Evolutionary conservation across 2,329 filamentous ascomycete genomes (phyloP), one percentile per base, ranked within the genome.

Genomic region (Arthroderma sp.): DNA sequence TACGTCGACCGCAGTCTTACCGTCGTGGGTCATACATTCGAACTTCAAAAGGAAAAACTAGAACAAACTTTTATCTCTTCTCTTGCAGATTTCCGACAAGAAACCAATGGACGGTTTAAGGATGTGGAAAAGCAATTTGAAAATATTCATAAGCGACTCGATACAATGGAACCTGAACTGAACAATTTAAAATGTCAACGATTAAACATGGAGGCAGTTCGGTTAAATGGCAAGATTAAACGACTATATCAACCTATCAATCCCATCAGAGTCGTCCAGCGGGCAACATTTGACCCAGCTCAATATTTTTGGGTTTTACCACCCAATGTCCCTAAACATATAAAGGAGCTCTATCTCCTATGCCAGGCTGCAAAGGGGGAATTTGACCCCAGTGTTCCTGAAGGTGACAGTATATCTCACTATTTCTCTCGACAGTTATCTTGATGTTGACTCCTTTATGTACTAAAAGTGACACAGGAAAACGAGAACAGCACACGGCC

Each of bases 221-320:
- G 6, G 2, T 9, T 10, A 15, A 43, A 44, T 39, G n/a, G 29
- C n/a, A 9, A 6, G 36, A 28, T 44, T 33, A 30, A 30, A 9
- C 42, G 42, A 33, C 28, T 39, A 15, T 27, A 39, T 27, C 42
- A 44, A 29, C 42, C 42, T 3, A 44, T 44, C n/a, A 39, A 38
- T 34, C 42, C 28, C 7, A 33, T 44, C 34, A 44, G 32, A 39
- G 36, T 44, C n/a, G 6, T 43, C n/a, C 33, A 36, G 15, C 40
- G 15, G 4, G 29, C 32, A 7, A n/a, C 32, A 7, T 6, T 7
- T 34, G 32, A n/a, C 32, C 32, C 7, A 34, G n/a, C 7, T 34
- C n/a, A n/a, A n/a, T n/a, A n/a, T n/a, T n/a, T n/a, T n/a, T 44
- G 42, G 42, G 5, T 22, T 11, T 38, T 33, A 1, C 42, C 30